Evolutionary conservation across 129 eudicot species (phyloP).

Genomic region (Gnaphalium uliginosum): DNA sequence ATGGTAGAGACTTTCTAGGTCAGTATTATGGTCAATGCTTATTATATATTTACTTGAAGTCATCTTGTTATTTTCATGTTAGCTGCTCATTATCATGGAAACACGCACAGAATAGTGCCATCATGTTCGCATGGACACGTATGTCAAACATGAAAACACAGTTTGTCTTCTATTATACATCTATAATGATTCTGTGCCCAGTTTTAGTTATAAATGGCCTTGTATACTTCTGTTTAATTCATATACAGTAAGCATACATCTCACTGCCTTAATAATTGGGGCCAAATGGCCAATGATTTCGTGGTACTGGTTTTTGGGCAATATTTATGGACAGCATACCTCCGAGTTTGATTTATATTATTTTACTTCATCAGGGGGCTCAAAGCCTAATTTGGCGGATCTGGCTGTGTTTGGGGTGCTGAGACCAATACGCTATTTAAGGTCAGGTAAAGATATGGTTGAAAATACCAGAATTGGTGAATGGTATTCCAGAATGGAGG

Average conservation of each 20-base stretch:
- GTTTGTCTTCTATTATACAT: no score
- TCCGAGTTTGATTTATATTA: not conserved
- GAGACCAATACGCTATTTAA: constrained; percentile 48
- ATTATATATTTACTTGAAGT: not conserved
- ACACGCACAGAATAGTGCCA: no score
- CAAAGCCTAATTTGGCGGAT: constrained; percentile 49
- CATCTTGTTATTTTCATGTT: not conserved
- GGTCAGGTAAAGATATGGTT: constrained; percentile 52
- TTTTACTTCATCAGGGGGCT: constrained; percentile 39
- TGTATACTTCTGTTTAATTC: not conserved
- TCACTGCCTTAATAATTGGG: not conserved
- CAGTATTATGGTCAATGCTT: not conserved
- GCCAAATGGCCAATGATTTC: not conserved
- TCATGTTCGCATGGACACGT: not conserved
- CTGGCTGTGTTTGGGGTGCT: constrained; percentile 51
- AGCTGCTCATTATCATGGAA: not conserved
- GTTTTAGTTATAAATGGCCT: not conserved
- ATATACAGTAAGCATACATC: not conserved
- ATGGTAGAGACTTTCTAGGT: constrained; percentile 60
- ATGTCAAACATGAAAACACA: not conserved
- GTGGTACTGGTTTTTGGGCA: not conserved
- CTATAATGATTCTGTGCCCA: no score
- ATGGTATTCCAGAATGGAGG: constrained; percentile 50
- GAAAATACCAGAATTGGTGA: constrained; percentile 50
- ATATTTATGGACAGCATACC: not conserved